Evolutionary conservation across 352 stramenopile species (phyloP).

Genomic region (Phytophthora hibernalis): DNA sequence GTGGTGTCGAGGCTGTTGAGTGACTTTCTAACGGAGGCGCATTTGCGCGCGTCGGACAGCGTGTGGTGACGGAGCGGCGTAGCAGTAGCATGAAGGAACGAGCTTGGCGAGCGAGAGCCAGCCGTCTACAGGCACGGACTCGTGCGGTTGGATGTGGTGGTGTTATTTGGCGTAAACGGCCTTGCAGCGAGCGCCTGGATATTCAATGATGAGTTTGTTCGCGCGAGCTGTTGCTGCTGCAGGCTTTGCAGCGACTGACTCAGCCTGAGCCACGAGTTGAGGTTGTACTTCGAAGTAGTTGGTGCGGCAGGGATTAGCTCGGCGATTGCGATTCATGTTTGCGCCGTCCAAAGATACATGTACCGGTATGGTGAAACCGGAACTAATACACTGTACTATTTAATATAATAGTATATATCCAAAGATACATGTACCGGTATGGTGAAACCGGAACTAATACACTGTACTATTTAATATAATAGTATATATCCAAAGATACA

Average conservation of each 20-base stretch:
- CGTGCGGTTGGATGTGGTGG: constrained; percentile 12
- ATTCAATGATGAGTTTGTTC: constrained; percentile 4
- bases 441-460: no score
- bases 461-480: no score
- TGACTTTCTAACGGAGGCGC: constrained; percentile 58
- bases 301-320: not conserved
- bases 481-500: no score
- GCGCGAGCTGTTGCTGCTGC: no score
- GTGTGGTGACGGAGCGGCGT: constrained; percentile 1
- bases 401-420: no score
- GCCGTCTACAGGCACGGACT: constrained; percentile 13
- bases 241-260: not conserved
- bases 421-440: no score
- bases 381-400: no score
- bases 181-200: constrained; percentile 20
- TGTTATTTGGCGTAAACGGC: constrained; percentile 27
- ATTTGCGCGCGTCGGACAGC: constrained; percentile 14
- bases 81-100: not conserved
- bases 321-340: no score
- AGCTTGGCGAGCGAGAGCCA: constrained; percentile 6
- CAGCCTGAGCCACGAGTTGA: not conserved
- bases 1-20: constrained; percentile 56
- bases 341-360: no score
- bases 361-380: no score
- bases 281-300: constrained; percentile 1